Evolutionary conservation across 2,329 filamentous ascomycete genomes (phyloP).

Genomic region (Epichloe amarillans): DNA sequence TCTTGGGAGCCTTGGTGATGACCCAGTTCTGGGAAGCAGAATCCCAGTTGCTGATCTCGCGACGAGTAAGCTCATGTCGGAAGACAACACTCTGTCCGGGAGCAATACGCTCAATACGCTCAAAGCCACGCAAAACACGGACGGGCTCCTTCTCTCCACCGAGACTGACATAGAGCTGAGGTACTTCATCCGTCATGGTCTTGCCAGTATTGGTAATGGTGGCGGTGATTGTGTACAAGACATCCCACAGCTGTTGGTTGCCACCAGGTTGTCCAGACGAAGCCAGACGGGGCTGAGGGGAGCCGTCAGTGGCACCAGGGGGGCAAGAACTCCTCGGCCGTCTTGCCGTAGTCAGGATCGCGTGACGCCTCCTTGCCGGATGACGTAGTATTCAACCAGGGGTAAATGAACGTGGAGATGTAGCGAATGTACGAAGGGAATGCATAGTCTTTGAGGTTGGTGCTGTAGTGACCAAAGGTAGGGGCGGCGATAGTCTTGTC

Average conservation of each 20-base stretch:
- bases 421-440: conserved; percentile 48
- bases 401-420: conserved; percentile 50
- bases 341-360: conserved; percentile 47
- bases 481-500: conserved; percentile 53
- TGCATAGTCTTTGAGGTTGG: conserved; percentile 48
- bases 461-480: conserved; percentile 49
- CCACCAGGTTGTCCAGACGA: conserved; percentile 46
- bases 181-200: conserved; percentile 53
- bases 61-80: conserved; percentile 54
- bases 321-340: conserved; percentile 47
- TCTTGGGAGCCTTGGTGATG: conserved; percentile 36
- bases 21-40: conserved; percentile 72
- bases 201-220: conserved; percentile 60
- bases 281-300: conserved; percentile 40
- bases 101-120: conserved; percentile 54
- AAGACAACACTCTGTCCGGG: conserved; percentile 58
- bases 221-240: conserved; percentile 53
- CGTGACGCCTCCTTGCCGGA: conserved; percentile 39
- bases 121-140: conserved; percentile 64
- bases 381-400: conserved; percentile 54
- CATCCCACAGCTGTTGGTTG: conserved; percentile 53
- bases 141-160: conserved; percentile 62
- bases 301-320: conserved; percentile 39
- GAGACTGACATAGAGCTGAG: conserved; percentile 68
- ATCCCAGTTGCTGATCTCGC: conserved; percentile 86